phyloP scores from a whole-genome alignment of 768 basidiomycete genomes.

The Termitomyces sp. region DNA sequence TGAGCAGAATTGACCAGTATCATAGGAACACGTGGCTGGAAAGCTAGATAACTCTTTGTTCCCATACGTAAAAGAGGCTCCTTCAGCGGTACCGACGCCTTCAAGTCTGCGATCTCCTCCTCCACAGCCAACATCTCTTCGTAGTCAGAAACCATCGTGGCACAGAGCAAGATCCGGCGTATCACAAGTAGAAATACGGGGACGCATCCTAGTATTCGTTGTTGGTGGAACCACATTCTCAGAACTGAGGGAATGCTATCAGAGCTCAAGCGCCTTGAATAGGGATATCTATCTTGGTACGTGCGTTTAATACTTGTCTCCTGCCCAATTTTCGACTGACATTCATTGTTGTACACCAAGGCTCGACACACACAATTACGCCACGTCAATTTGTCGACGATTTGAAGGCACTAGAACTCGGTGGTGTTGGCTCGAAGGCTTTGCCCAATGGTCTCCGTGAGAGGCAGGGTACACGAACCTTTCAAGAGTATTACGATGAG shows the following conservation, averaged over 20 bases:
- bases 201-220: slow-evolving; percentile 85
- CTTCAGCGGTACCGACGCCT: slow-evolving; percentile 45
- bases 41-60: slow-evolving; percentile 78
- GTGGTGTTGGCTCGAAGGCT: slow-evolving; percentile 78
- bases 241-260: slow-evolving; percentile 87
- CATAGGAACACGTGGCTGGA: slow-evolving; percentile 77
- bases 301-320: neutral
- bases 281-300: slow-evolving; percentile 92
- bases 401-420: slow-evolving; percentile 80
- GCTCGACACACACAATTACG: slow-evolving; percentile 85
- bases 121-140: slow-evolving; percentile 68
- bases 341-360: slow-evolving; percentile 32
- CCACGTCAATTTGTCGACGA: slow-evolving; percentile 86
- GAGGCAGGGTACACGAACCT: slow-evolving; percentile 43
- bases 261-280: slow-evolving; percentile 66
- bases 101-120: slow-evolving; percentile 48
- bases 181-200: slow-evolving; percentile 50
- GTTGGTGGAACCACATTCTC: slow-evolving; percentile 97
- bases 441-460: slow-evolving; percentile 68
- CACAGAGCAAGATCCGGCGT: slow-evolving; percentile 66
- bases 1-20: neutral
- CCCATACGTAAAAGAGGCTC: slow-evolving; percentile 87
- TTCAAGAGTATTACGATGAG: slow-evolving; percentile 79
- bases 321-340: neutral
- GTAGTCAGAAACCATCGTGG: slow-evolving; percentile 89